Evolutionary conservation across 805 yeast species (phyloP).

Genomic region (Torulaspora franciscae): DNA sequence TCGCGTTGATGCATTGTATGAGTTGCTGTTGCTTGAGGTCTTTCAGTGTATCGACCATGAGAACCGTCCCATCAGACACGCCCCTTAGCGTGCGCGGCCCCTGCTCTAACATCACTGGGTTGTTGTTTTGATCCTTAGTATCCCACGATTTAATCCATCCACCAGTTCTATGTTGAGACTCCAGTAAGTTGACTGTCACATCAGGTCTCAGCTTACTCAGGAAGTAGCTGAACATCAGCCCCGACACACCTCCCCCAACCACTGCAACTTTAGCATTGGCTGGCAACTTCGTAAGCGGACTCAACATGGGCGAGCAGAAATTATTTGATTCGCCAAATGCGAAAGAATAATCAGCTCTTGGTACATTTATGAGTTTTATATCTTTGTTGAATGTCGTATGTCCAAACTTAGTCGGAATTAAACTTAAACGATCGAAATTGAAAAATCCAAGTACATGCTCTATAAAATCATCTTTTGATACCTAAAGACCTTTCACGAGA

Average conservation of each 20-base stretch:
- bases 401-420: background rate
- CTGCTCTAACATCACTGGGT: slow-evolving; percentile 51
- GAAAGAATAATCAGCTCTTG: background rate
- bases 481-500: slow-evolving; percentile 32
- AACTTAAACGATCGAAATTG: slow-evolving; percentile 1
- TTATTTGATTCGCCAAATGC: background rate
- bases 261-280: slow-evolving; percentile 53
- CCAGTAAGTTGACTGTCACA: slow-evolving; percentile 57
- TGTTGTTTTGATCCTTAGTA: slow-evolving; percentile 31
- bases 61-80: slow-evolving; percentile 66
- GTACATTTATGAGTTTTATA: background rate
- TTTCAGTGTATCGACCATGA: slow-evolving; percentile 56
- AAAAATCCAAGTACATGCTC: background rate
- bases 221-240: slow-evolving; percentile 68
- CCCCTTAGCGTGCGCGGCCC: slow-evolving; percentile 93
- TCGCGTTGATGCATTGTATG: slow-evolving; percentile 53
- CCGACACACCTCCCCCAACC: slow-evolving; percentile 86
- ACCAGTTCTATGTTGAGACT: slow-evolving; percentile 52
- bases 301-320: slow-evolving; percentile 12
- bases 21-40: slow-evolving; percentile 44
- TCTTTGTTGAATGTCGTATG: slow-evolving; percentile 3
- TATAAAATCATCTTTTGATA: slow-evolving; percentile 20
- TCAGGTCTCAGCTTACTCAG: slow-evolving; percentile 74
- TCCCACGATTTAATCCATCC: slow-evolving; percentile 70
- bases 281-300: slow-evolving; percentile 23